Evolutionary conservation across 78 protist species (phyloP).

Genomic region (Salpingoeca rosetta): DNA sequence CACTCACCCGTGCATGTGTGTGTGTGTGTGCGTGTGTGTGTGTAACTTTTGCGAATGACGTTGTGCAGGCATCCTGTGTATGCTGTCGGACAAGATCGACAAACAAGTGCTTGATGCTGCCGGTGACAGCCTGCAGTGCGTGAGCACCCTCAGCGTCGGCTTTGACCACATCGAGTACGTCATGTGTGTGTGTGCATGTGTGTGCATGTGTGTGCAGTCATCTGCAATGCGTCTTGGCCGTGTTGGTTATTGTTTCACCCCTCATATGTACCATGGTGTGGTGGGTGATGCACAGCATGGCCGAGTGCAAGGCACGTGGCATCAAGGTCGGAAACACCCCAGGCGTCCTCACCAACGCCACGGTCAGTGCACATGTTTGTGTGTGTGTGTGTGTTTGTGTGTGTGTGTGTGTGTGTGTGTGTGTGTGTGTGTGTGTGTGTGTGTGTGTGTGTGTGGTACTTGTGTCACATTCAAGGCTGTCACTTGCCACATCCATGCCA

Average conservation of each 20-base stretch:
- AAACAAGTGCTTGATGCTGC: background rate
- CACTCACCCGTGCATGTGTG: background rate
- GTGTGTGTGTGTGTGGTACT: too few species aligned
- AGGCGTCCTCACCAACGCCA: conserved; percentile 25
- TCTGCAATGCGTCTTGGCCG: background rate
- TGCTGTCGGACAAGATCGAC: conserved; percentile 7
- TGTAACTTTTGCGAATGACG: background rate
- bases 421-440: too few species aligned
- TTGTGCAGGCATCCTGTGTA: background rate
- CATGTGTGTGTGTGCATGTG: background rate
- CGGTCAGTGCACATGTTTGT: too few species aligned
- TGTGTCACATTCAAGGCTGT: too few species aligned
- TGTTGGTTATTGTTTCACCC: background rate
- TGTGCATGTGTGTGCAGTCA: too few species aligned
- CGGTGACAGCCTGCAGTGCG: background rate
- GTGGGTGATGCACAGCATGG: background rate
- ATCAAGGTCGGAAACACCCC: conserved; percentile 24
- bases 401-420: too few species aligned
- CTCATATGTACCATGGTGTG: background rate
- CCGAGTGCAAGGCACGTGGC: background rate
- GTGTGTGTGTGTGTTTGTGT: too few species aligned
- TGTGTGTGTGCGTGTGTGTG: background rate
- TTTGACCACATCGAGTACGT: conserved; percentile 21
- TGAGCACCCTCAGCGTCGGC: conserved; percentile 17
- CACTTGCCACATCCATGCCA: too few species aligned